Conservation (phyloP, 495 filamentous ascomycete genomes). For the Podospora australis region DNA sequence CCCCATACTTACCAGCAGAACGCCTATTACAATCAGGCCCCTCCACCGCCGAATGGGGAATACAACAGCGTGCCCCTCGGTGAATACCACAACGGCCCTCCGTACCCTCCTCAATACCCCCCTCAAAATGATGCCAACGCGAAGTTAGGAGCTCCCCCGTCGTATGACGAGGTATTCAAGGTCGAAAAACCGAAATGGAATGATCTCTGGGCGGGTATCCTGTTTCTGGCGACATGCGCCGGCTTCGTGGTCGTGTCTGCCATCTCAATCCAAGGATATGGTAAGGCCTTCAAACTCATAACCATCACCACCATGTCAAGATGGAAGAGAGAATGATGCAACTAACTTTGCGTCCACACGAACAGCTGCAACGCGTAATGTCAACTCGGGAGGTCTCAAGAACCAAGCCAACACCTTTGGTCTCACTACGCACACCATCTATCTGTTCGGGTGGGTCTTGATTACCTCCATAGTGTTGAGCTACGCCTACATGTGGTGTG, state of each 20-base stretch:
- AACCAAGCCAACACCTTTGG: slow-evolving; percentile 58
- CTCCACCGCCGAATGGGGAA: background rate
- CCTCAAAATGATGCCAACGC: slow-evolving; percentile 10
- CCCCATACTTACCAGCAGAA: slow-evolving; percentile 17
- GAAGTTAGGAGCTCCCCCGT: slow-evolving; percentile 38
- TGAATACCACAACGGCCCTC: slow-evolving; percentile 12
- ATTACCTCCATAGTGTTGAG: slow-evolving; percentile 65
- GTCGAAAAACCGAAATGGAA: slow-evolving; percentile 79
- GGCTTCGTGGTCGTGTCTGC: slow-evolving; percentile 76
- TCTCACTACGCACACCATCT: slow-evolving; percentile 76
- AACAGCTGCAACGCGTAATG: slow-evolving; percentile 47
- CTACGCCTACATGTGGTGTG: slow-evolving; percentile 67
- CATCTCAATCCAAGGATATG: slow-evolving; percentile 70
- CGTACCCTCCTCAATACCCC: slow-evolving; percentile 12
- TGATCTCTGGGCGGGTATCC: slow-evolving; percentile 77
- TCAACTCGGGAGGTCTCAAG: slow-evolving; percentile 71
- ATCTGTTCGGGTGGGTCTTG: slow-evolving; percentile 74
- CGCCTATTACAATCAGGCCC: slow-evolving; percentile 15
- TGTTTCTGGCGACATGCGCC: slow-evolving; percentile 68
- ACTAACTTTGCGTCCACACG: background rate
- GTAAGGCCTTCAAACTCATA: no score
- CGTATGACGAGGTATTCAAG: slow-evolving; percentile 74
- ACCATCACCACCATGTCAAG: no score
- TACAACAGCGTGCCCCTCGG: background rate
- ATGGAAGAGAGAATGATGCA: no score